Evolutionary conservation across 352 stramenopile genomes (phyloP).

Genomic region (Globisporangium alternatum): DNA sequence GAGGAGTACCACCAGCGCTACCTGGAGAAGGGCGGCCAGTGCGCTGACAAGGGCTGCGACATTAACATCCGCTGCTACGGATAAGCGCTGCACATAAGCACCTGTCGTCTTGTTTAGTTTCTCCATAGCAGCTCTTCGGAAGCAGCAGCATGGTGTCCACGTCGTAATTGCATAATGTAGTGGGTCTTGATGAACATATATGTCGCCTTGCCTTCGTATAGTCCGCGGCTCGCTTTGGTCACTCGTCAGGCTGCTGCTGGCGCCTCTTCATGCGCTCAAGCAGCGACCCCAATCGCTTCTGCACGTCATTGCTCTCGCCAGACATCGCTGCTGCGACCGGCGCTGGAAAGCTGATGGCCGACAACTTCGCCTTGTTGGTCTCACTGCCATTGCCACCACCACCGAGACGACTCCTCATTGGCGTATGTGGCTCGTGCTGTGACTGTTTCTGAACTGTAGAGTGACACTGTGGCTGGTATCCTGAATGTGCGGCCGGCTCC

Average conservation of each 20-base stretch:
- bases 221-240: not conserved
- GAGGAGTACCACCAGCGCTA: constrained; percentile 97
- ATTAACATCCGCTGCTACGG: constrained; percentile 88
- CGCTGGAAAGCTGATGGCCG: constrained; percentile 17
- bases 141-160: constrained; percentile 16
- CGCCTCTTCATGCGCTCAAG: constrained; percentile 37
- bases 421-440: not conserved
- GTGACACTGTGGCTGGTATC: not conserved
- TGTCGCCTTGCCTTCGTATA: not conserved
- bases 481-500: not conserved
- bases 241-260: constrained; percentile 16
- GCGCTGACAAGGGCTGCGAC: constrained; percentile 89
- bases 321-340: constrained; percentile 3
- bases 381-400: not conserved
- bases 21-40: constrained; percentile 93
- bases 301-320: constrained; percentile 17
- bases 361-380: not conserved
- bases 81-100: not conserved
- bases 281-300: constrained; percentile 32
- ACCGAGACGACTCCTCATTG: not conserved
- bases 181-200: not conserved
- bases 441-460: not conserved
- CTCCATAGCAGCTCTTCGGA: not conserved
- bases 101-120: not conserved
- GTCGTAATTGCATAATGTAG: constrained; percentile 8